phyloP scores from a whole-genome alignment of 2,329 filamentous ascomycete species.

The Diaporthe sp. region DNA sequence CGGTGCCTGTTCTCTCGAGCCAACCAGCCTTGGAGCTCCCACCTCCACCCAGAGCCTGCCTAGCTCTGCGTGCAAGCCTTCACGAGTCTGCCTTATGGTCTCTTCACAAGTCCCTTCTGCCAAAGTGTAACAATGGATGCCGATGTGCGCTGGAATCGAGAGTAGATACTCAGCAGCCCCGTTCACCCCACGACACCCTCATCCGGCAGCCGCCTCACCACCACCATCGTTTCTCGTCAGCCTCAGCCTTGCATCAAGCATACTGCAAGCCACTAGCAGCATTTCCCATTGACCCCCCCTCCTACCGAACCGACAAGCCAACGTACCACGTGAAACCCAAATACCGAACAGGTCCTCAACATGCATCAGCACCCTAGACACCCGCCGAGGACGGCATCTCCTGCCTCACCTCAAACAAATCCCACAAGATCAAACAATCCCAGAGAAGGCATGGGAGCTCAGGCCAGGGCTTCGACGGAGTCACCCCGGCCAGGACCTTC shows the following conservation, averaged over 20 bases:
- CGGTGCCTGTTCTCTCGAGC: conserved; percentile 37
- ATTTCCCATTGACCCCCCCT: not conserved
- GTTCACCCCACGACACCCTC: conserved; percentile 25
- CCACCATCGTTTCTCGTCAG: not conserved
- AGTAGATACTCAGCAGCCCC: conserved; percentile 43
- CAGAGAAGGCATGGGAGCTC: conserved; percentile 69
- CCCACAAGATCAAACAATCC: conserved; percentile 80
- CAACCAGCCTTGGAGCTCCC: conserved; percentile 32
- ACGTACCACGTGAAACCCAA: conserved; percentile 24
- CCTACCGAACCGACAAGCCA: conserved; percentile 35
- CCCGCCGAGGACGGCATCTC: conserved; percentile 79
- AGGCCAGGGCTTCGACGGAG: conserved; percentile 56
- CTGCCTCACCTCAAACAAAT: conserved; percentile 80
- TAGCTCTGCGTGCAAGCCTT: conserved; percentile 25
- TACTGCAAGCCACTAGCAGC: not conserved
- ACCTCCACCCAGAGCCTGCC: conserved; percentile 40
- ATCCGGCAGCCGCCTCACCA: conserved; percentile 1
- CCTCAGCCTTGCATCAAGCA: not conserved
- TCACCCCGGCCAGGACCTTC: conserved; percentile 60
- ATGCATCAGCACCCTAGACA: conserved; percentile 95
- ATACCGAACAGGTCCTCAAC: conserved; percentile 47
- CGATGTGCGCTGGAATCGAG: conserved; percentile 52
- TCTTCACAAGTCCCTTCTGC: conserved; percentile 17
- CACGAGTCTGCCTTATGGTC: conserved; percentile 37
- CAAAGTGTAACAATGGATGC: conserved; percentile 53